Base-by-base conservation (phyloP, 768 basidiomycete species). In the Lactifluus volemus region DNA sequence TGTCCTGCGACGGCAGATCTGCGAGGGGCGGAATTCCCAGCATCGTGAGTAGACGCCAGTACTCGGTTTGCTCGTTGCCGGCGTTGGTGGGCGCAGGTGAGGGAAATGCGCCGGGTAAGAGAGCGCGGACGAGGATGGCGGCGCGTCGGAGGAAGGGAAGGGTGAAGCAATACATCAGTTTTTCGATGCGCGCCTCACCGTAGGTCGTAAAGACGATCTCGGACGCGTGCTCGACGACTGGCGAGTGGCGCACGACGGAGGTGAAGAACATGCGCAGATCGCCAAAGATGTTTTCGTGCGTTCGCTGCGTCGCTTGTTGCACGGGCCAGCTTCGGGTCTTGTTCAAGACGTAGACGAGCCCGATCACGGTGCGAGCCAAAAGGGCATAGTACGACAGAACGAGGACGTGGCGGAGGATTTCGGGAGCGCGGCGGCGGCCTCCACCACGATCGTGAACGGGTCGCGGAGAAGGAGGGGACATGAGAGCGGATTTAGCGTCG, bases 61-160 rank as follows among this genome's bases (percentile, higher is more conserved):
- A 95, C 70, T 99, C 96, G 73, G 80, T 81, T 0, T 73, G 75
- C 8, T 81, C 78, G 32, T 72, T 63, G 11, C 71, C 67, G 5
- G 64, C 70, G 50, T 75, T 72, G 34, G 76, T 63, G 4, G 81
- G 81, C 0, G 79, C 82, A n/a, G 65, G 65, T 14, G 65, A 60
- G 0, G 81, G 77, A 69, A 87, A 88, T 2, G 81, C 79, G 7
- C 77, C 74, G 2, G 90, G 85, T 47, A 87, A 77, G 44, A 91
- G 77, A 0, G 91, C 82, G 8, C 88, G 85, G 62, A 86, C 89
- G 7, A 98, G 79, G 52, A 98, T 89, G 11, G 92, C 85, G 0
- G 88, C 89, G 0, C 89, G 82, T 17, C 96, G 87, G 10, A 98
- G 82, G 78, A 97, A 98, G 3, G 94, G 95, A 0, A 98, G 78